Percentiles rank a stretch among this genome's conserved stretches.
These are phyloP conservation scores for Penicillium coprophilum DNA, from an alignment of 495 filamentous ascomycete genomes.

Conservation along the genomic window DNA sequence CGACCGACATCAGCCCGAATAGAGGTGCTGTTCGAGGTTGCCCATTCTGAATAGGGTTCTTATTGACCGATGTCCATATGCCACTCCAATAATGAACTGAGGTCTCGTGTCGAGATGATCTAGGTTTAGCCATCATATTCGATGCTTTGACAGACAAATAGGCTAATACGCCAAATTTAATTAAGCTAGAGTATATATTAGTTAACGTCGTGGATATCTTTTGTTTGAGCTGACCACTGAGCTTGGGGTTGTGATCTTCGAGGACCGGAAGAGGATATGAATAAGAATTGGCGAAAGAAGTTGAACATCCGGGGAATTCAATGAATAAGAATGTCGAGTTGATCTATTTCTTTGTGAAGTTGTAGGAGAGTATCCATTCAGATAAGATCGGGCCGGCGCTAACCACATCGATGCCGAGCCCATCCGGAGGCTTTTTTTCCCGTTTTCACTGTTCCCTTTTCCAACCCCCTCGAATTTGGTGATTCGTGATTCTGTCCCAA, in stretches of 20 bases:
- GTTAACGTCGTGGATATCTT: neutral
- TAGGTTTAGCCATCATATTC: neutral
- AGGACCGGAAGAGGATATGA: constrained; percentile 15
- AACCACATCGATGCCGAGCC: constrained; percentile 39
- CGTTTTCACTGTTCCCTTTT: constrained; percentile 29
- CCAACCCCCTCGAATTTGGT: constrained; percentile 13
- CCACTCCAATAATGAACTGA: neutral
- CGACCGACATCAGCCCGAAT: neutral
- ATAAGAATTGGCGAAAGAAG: constrained; percentile 16
- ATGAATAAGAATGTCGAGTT: constrained; percentile 17
- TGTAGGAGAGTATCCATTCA: neutral
- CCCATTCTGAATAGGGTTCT: neutral
- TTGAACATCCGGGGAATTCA: constrained; percentile 8
- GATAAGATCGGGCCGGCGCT: constrained; percentile 46
- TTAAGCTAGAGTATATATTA: neutral
- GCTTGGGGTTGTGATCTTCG: neutral
- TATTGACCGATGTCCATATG: neutral
- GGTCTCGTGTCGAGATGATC: neutral
- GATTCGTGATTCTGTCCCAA: constrained; percentile 3
- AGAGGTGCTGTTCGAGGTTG: neutral
- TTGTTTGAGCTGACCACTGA: neutral
- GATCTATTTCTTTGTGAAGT: neutral
- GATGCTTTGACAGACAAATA: neutral
- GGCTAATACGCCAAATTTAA: neutral
- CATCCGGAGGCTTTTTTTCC: constrained; percentile 45